Evolutionary conservation across 2,329 filamentous ascomycete species (phyloP).

Genomic region (Rasamsonia emersonii): DNA sequence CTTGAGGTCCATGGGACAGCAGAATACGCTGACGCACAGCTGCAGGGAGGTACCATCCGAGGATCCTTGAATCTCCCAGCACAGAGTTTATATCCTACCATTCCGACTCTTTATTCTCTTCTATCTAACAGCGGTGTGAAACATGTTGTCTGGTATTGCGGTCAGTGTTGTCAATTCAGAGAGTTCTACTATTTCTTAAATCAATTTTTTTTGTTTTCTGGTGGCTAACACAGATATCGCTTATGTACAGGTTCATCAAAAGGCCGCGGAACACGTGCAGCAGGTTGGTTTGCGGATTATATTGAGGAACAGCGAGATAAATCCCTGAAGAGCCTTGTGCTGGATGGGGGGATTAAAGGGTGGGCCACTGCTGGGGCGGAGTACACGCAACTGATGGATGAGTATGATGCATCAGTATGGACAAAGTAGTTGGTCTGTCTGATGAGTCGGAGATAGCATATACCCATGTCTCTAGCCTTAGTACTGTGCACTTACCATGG

Average conservation of each 20-base stretch:
- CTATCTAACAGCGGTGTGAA: constrained; percentile 21
- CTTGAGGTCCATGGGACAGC: background rate
- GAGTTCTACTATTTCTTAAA: no score
- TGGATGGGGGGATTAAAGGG: constrained; percentile 47
- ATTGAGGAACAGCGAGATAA: constrained; percentile 34
- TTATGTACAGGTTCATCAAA: constrained; percentile 41
- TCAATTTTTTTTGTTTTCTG: background rate
- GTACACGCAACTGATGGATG: constrained; percentile 42
- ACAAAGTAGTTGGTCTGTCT: no score
- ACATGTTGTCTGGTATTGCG: constrained; percentile 34
- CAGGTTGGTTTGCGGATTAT: constrained; percentile 49
- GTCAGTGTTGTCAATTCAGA: constrained; percentile 23
- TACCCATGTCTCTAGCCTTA: no score
- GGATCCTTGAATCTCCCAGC: constrained; percentile 44
- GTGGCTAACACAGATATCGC: no score
- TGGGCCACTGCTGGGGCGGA: constrained; percentile 44
- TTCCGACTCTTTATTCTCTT: constrained; percentile 28
- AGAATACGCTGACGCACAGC: background rate
- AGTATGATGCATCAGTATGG: constrained; percentile 23
- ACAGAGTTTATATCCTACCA: constrained; percentile 29
- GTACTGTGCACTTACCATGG: no score
- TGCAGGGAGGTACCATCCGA: constrained; percentile 54
- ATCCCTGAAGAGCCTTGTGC: constrained; percentile 40
- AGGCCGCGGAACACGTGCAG: constrained; percentile 47
- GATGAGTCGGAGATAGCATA: no score